Evolutionary conservation across 2,329 filamentous ascomycete genomes (phyloP), one percentile per base, ranked within the genome.

Genomic region (Trichoderma pleuroti): DNA sequence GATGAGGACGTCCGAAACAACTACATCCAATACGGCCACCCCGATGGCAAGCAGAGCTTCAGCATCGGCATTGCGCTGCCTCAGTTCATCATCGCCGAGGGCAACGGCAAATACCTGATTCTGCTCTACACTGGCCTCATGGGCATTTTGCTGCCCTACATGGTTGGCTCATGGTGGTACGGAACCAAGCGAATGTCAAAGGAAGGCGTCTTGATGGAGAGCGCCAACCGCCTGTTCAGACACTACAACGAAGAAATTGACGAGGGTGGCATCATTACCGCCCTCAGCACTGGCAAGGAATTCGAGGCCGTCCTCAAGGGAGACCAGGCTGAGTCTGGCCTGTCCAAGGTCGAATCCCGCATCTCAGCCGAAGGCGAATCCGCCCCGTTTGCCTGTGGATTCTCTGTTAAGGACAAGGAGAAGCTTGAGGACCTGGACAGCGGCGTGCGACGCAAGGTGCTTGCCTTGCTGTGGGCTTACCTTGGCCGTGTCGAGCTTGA

Each of bases 161-260:
- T 96, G 61, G 95, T 99, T 70, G 96, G 96, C 61, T 94, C 92
- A 71, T 99, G 96, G 96, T 99, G 96, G 96, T 99, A 99, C 79
- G 96, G 97, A 72, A 97, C 93, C 39, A 95, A 97, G 81, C 89
- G 91, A 76, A 89, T 93, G 81, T 98, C 96, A 46, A 97, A 95
- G 83, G 97, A 99, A 81, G 93, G 93, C 75, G 92, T 98, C 30
- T 86, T 97, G 69, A 91, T 98, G 79, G 93, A 96, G 79, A 98
- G 93, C 81, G 94, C 97, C 75, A 97, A 97, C 81, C 94, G 93
- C 74, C 88, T 99, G 71, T 98, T 99, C 87, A 91, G 91, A 76
- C 93, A 97, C 78, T 99, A 97, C 82, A 90, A 93, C 74, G 94
- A 97, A 68, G 88, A 90, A 73, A 92, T 96, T 73, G 90, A 93